These are phyloP conservation scores for Amorphotheca resinae DNA, from an alignment of 495 filamentous ascomycete genomes.

Conservation along the genomic window DNA sequence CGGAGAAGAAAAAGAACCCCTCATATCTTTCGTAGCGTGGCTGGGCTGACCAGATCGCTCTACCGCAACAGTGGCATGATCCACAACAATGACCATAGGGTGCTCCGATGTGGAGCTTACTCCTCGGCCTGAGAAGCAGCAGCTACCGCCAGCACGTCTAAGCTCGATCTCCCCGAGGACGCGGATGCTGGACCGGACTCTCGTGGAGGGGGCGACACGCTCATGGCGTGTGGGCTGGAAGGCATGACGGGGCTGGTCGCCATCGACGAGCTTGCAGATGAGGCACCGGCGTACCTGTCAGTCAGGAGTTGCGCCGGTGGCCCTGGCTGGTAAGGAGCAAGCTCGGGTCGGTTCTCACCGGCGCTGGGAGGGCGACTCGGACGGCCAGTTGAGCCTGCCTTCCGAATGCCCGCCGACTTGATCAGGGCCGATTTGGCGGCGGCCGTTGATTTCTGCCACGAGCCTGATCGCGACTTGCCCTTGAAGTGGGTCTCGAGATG, in stretches of 20 bases:
- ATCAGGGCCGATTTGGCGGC: constrained; percentile 8
- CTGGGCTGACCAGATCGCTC: too few species aligned
- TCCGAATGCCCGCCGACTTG: constrained; percentile 4
- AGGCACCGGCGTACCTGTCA: neutral
- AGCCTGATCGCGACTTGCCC: constrained; percentile 27
- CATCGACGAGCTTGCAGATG: neutral
- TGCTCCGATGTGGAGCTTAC: neutral
- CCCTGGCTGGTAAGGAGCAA: constrained; percentile 8
- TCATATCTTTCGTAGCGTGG: too few species aligned
- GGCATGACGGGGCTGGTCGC: neutral
- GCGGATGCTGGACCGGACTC: too few species aligned
- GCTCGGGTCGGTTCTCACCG: constrained; percentile 3
- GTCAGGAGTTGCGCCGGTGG: neutral
- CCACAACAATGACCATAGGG: neutral
- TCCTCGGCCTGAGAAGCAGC: neutral
- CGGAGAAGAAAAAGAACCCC: too few species aligned
- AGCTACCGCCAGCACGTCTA: constrained; percentile 9
- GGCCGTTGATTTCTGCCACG: constrained; percentile 2
- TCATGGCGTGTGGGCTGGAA: neutral
- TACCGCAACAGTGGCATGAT: neutral
- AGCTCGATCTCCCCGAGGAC: neutral
- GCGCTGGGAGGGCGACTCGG: constrained; percentile 9
- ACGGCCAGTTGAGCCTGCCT: neutral
- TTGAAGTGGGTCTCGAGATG: constrained; percentile 80
- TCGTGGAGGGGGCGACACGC: too few species aligned